A percentile compares a stretch with the other conserved stretches of the same genome.
phyloP scores from a whole-genome alignment of 179 eudicot genomes.

The Silene coronaria region DNA sequence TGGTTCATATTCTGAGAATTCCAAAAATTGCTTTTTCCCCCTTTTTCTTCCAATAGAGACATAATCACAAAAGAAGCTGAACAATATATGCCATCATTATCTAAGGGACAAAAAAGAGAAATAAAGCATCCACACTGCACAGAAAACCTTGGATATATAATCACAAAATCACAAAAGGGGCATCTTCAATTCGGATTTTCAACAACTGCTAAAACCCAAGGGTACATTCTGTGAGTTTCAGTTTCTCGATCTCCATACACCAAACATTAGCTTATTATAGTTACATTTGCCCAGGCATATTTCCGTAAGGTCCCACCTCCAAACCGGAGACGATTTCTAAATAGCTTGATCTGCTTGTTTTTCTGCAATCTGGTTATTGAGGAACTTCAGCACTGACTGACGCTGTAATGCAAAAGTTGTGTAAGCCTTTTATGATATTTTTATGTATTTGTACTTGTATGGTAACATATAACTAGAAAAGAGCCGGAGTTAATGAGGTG shows the following conservation, averaged over 20 bases:
- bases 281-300: conserved; percentile 15
- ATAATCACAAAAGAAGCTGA: neutral
- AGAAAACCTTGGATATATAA: neutral
- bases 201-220: conserved; percentile 1
- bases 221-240: neutral
- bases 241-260: conserved; percentile 3
- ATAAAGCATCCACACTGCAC: neutral
- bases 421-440: conserved; percentile 3
- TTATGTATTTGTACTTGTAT: neutral
- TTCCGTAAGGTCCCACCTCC: neutral
- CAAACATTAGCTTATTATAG: conserved; percentile 26
- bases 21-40: neutral
- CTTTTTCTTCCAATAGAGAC: neutral
- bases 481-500: no score
- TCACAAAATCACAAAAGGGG: neutral
- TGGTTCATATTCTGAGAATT: conserved; percentile 3
- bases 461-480: neutral
- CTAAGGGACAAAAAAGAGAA: neutral
- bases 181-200: conserved; percentile 13
- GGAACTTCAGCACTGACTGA: conserved; percentile 68
- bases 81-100: conserved; percentile 4
- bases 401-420: conserved; percentile 48
- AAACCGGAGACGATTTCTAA: conserved; percentile 1
- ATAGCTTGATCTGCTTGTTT: conserved; percentile 33
- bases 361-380: conserved; percentile 55